phyloP scores from a whole-genome alignment of 2,329 filamentous ascomycete species.

The Epichloe sylvatica region DNA sequence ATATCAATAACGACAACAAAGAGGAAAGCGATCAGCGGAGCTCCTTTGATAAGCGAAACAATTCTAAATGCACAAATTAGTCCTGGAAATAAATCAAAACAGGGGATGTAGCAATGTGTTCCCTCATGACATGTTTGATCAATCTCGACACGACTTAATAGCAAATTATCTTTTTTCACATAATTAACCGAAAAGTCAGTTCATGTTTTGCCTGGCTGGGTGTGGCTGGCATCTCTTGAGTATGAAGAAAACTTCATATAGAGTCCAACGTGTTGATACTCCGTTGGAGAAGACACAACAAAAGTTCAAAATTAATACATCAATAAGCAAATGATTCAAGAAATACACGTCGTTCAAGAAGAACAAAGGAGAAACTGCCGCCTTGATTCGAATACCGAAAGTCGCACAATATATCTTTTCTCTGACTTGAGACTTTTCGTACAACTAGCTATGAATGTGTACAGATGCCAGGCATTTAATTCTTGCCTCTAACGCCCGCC shows the following conservation, averaged over 20 bases:
- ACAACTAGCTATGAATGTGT: background rate
- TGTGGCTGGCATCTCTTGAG: no score
- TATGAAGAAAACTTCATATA: no score
- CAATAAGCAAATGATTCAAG: no score
- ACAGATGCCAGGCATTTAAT: background rate
- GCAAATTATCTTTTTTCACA: no score
- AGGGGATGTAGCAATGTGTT: background rate
- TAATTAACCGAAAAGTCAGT: no score
- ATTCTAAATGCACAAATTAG: slow-evolving; percentile 21
- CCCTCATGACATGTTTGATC: background rate
- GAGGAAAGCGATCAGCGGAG: background rate
- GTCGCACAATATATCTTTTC: background rate
- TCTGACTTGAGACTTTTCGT: background rate
- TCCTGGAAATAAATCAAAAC: slow-evolving; percentile 24
- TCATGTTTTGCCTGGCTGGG: no score
- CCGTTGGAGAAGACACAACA: no score
- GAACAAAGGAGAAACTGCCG: no score
- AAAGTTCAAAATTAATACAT: no score
- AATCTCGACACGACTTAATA: no score
- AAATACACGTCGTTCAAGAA: no score
- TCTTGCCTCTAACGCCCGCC: slow-evolving; percentile 21
- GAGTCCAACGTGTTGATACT: no score
- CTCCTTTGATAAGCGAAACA: background rate
- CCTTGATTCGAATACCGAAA: background rate
- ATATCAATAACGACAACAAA: slow-evolving; percentile 8